These are phyloP conservation scores for Talaromyces sp. DNA, from an alignment of 2,329 filamentous ascomycete genomes.

Conservation along the genomic window DNA sequence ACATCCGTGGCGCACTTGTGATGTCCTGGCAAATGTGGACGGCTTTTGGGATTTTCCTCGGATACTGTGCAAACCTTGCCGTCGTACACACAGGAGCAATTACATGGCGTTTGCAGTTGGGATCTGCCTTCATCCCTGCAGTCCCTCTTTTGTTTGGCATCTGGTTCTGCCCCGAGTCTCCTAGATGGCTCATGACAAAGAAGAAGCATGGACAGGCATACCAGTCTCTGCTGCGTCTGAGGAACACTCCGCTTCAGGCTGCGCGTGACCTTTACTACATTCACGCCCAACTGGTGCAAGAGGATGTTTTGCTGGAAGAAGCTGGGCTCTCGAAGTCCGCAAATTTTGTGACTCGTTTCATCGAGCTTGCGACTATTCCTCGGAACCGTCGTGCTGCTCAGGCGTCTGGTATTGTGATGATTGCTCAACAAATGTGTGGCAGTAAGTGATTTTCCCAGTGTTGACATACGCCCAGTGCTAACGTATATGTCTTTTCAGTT, in stretches of 20 bases:
- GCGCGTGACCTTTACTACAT: constrained; percentile 61
- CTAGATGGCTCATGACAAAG: constrained; percentile 65
- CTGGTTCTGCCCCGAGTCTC: constrained; percentile 61
- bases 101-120: constrained; percentile 61
- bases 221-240: constrained; percentile 51
- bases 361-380: constrained; percentile 46
- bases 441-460: constrained; percentile 16
- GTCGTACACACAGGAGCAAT: constrained; percentile 56
- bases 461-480: not conserved
- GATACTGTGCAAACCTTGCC: constrained; percentile 60
- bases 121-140: constrained; percentile 61
- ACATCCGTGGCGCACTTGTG: constrained; percentile 52
- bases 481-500: constrained; percentile 26
- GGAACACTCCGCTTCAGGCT: constrained; percentile 56
- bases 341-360: constrained; percentile 58
- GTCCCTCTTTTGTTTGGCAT: constrained; percentile 56
- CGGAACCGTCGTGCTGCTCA: constrained; percentile 58
- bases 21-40: constrained; percentile 53
- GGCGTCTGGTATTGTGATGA: constrained; percentile 76
- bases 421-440: constrained; percentile 67
- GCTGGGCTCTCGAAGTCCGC: constrained; percentile 36
- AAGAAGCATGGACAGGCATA: constrained; percentile 58
- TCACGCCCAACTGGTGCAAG: constrained; percentile 47
- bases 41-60: constrained; percentile 62
- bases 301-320: constrained; percentile 23